Percentiles rank a stretch among this genome's conserved stretches.
phyloP scores from a whole-genome alignment of 2,329 filamentous ascomycete species.

The Neoascochyta sp. region DNA sequence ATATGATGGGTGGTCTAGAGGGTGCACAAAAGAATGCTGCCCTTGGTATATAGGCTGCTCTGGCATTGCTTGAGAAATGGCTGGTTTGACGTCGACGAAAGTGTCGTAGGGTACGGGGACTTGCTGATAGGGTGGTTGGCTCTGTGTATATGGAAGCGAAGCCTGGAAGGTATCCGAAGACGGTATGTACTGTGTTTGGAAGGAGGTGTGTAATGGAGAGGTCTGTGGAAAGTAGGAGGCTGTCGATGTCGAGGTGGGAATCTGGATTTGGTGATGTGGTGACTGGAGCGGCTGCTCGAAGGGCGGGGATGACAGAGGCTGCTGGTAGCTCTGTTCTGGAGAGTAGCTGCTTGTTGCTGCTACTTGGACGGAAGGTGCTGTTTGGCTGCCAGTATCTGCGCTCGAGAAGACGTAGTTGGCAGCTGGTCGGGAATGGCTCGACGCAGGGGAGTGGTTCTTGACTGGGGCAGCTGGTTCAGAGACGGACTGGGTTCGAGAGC shows the following conservation, averaged over 20 bases:
- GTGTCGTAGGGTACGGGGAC: slow-evolving; percentile 23
- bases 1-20: slow-evolving; percentile 24
- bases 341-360: slow-evolving; percentile 16
- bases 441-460: slow-evolving; percentile 19
- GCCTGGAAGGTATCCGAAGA: slow-evolving; percentile 16
- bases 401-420: slow-evolving; percentile 17
- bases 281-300: slow-evolving; percentile 30
- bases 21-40: slow-evolving; percentile 15
- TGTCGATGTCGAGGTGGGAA: slow-evolving; percentile 23
- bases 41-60: slow-evolving; percentile 25
- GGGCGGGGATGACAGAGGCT: slow-evolving; percentile 30
- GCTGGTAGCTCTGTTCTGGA: slow-evolving; percentile 26
- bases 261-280: slow-evolving; percentile 28
- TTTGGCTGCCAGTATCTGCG: slow-evolving; percentile 10
- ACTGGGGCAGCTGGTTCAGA: slow-evolving; percentile 13
- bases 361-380: too few species aligned
- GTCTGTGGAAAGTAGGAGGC: slow-evolving; percentile 33
- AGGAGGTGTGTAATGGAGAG: slow-evolving; percentile 26
- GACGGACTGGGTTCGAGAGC: slow-evolving; percentile 25
- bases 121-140: slow-evolving; percentile 21
- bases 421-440: slow-evolving; percentile 29
- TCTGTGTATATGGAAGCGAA: slow-evolving; percentile 22
- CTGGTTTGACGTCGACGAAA: slow-evolving; percentile 16
- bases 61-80: slow-evolving; percentile 18
- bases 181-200: slow-evolving; percentile 21